These are phyloP conservation scores for Naganishia friedmannii DNA, from an alignment of 768 basidiomycete genomes.

Conservation along the genomic window DNA sequence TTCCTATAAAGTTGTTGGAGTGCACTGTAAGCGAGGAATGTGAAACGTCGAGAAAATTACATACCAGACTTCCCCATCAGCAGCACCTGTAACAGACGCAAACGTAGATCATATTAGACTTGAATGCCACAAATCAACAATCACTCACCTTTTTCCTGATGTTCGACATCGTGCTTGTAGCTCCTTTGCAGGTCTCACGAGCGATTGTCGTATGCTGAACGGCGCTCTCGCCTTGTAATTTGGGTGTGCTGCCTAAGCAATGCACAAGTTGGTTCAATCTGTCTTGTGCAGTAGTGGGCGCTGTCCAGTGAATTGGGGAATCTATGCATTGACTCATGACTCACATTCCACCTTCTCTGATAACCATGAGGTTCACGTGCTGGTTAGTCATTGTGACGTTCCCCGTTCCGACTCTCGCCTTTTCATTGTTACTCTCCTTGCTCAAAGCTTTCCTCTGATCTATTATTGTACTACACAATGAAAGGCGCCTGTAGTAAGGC, in stretches of 20 bases:
- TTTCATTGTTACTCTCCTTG: not conserved
- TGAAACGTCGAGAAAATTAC: slow-evolving; percentile 39
- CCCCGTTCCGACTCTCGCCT: not conserved
- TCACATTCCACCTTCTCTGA: not conserved
- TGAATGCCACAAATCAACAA: not conserved
- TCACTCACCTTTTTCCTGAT: slow-evolving; percentile 23
- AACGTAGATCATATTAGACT: not conserved
- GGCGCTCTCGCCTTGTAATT: not conserved
- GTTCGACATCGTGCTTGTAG: slow-evolving; percentile 4
- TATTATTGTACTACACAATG: not conserved
- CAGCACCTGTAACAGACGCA: slow-evolving; percentile 64
- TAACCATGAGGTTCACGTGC: not conserved
- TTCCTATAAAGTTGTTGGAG: slow-evolving; percentile 46
- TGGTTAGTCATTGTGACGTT: not conserved
- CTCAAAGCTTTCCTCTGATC: not conserved
- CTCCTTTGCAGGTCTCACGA: not conserved
- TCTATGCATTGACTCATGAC: not conserved
- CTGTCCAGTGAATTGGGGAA: too few relatives aligned
- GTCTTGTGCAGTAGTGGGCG: too few relatives aligned
- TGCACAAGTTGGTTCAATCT: too few relatives aligned
- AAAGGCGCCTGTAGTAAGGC: too few relatives aligned
- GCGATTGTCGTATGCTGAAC: not conserved
- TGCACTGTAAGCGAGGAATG: not conserved
- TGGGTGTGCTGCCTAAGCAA: too few relatives aligned
- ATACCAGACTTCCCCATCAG: slow-evolving; percentile 95